Percentiles rank a stretch among this genome's conserved stretches.
phyloP scores from a whole-genome alignment of 805 yeast genomes.

The Schwanniomyces occidentalis region DNA sequence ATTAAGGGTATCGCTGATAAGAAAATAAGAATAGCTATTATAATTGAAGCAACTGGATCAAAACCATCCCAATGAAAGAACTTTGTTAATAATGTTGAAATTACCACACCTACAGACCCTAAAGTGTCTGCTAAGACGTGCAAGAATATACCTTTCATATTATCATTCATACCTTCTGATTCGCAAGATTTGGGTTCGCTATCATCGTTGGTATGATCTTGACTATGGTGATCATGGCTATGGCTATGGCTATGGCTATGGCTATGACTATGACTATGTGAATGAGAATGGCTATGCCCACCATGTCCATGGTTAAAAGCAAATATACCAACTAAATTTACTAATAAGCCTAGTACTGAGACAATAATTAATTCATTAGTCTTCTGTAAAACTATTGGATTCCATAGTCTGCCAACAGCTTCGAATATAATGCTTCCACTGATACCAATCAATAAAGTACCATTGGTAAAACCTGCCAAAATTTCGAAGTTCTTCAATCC shows the following conservation, averaged over 20 bases:
- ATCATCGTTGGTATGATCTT: slow-evolving; percentile 17
- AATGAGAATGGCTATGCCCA: slow-evolving; percentile 41
- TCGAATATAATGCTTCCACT: slow-evolving; percentile 86
- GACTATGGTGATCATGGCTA: slow-evolving; percentile 26
- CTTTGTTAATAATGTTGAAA: slow-evolving; percentile 78
- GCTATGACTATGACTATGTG: slow-evolving; percentile 25
- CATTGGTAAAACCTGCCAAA: slow-evolving; percentile 93
- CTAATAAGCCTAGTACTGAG: slow-evolving; percentile 79
- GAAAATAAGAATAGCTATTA: slow-evolving; percentile 80
- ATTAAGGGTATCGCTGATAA: slow-evolving; percentile 82
- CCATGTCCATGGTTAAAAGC: slow-evolving; percentile 88
- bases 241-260: slow-evolving; percentile 49
- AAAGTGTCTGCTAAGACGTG: slow-evolving; percentile 94
- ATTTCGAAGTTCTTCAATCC: slow-evolving; percentile 86
- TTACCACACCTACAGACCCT: slow-evolving; percentile 96
- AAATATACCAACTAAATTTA: slow-evolving; percentile 88
- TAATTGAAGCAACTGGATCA: slow-evolving; percentile 89
- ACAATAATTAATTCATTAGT: slow-evolving; percentile 86
- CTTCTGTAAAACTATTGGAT: slow-evolving; percentile 75
- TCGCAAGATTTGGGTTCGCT: too few relatives aligned
- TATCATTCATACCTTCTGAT: slow-evolving; percentile 44
- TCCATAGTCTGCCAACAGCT: slow-evolving; percentile 75
- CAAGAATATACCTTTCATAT: slow-evolving; percentile 91
- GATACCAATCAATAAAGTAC: slow-evolving; percentile 82
- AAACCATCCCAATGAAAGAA: slow-evolving; percentile 69